Base-by-base conservation (phyloP, 2,329 filamentous ascomycete genomes). In the Colletotrichum cuscutae region DNA sequence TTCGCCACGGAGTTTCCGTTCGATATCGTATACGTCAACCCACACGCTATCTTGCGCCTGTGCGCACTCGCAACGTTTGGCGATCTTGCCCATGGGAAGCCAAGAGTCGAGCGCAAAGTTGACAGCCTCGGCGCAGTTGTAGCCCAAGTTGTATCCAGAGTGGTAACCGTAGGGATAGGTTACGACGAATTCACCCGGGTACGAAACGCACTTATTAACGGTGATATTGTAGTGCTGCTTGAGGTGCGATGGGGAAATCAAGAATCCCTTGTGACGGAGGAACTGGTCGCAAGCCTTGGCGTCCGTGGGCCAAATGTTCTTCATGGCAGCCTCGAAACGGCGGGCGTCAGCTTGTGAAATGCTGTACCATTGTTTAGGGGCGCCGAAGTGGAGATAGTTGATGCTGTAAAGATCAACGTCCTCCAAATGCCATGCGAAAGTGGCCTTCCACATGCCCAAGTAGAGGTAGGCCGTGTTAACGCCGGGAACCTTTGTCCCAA, bases 321-420 rank as follows among this genome's bases (percentile, higher is more conserved):
- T 96, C 97, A 99, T 99, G 54, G 95, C 96, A 49, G 92, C 91
- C 82, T 99, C 97, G 77, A 99, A 99, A 19, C 93, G 92, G 63
- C 95, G 91, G 15, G 96, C 95, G 81, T 99, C 97, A 76, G 94
- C 94, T 81, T 98, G 97, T 0, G 96, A 98, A 76, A 99, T 98
- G 82, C 95, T 98, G 84, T 99, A 99, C 97, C 97, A 99, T 82
- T 99, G 97, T 84, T 99, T 99, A 0, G 97, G 97, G 1, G 97
- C 97, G 67, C 97, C 97, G 81, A 99, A 99, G 80, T 99, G 97
- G 72, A 99, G 95, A 82, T 98, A 99, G 85, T 99, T 99, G 88
- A 99, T 99, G 81, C 95, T 98, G 90, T 99, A 99, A 5, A 99
- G 89, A 84, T 99, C 97, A 54, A 99, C 96, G 81, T 99, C 97